phyloP scores from a whole-genome alignment of 345 rosid species.

The Melaleuca quinquenervia region DNA sequence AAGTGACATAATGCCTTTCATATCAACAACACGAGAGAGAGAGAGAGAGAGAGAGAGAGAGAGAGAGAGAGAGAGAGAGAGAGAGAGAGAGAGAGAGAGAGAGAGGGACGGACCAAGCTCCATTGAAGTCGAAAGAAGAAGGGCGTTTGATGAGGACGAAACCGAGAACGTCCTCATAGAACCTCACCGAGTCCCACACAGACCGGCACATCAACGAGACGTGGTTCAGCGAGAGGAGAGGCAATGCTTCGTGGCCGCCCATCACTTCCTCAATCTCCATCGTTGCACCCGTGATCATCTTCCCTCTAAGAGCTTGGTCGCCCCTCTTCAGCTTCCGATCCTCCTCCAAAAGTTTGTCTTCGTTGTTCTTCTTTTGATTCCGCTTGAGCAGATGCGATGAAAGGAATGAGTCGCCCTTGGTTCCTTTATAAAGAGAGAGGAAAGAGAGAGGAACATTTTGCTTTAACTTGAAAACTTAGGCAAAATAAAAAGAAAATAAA shows the following conservation, averaged over 20 bases:
- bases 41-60: background rate
- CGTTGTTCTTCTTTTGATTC: background rate
- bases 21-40: background rate
- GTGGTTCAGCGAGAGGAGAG: slow-evolving; percentile 14
- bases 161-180: slow-evolving; percentile 24
- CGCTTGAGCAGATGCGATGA: background rate
- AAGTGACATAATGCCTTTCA: background rate
- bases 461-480: background rate
- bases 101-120: slow-evolving; percentile 19
- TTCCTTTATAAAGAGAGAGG: background rate
- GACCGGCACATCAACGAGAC: slow-evolving; percentile 23
- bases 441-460: background rate
- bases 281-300: background rate
- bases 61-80: background rate
- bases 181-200: slow-evolving; percentile 13
- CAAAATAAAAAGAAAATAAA: no score
- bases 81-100: background rate
- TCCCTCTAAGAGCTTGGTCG: background rate
- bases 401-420: background rate
- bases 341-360: background rate
- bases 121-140: slow-evolving; percentile 32
- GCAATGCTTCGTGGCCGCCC: slow-evolving; percentile 2
- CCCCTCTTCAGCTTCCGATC: background rate
- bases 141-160: slow-evolving; percentile 27
- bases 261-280: slow-evolving; percentile 15